phyloP scores from a whole-genome alignment of 2,329 filamentous ascomycete species.

The Diaporthe sp. region DNA sequence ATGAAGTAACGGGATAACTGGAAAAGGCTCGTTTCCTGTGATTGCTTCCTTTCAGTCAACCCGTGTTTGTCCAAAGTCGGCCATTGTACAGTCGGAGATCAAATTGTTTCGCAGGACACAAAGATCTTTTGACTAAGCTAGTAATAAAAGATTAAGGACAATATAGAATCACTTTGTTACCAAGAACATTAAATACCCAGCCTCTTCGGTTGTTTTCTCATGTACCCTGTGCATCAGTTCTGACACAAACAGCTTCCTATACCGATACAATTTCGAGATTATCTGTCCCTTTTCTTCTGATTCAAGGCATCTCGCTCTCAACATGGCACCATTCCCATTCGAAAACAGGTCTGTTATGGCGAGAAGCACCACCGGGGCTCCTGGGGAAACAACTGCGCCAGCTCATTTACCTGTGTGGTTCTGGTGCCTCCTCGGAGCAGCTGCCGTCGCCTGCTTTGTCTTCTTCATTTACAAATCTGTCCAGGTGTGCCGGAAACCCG shows the following conservation, averaged over 20 bases:
- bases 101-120: no score
- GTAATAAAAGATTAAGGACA: neutral
- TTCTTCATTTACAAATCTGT: neutral
- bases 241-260: neutral
- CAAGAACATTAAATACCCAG: neutral
- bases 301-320: neutral
- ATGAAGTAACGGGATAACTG: neutral
- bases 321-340: neutral
- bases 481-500: no score
- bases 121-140: no score
- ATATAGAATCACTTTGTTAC: neutral
- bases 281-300: neutral
- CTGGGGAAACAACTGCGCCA: neutral
- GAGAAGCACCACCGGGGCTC: neutral
- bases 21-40: neutral
- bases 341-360: neutral
- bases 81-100: no score
- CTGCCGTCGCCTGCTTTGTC: neutral
- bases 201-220: neutral
- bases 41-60: neutral
- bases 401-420: neutral
- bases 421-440: neutral
- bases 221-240: neutral
- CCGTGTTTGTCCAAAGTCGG: neutral
- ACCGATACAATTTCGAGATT: neutral